Conservation (phyloP, 1,139 yeast genomes). For the Diutina rugosa region DNA sequence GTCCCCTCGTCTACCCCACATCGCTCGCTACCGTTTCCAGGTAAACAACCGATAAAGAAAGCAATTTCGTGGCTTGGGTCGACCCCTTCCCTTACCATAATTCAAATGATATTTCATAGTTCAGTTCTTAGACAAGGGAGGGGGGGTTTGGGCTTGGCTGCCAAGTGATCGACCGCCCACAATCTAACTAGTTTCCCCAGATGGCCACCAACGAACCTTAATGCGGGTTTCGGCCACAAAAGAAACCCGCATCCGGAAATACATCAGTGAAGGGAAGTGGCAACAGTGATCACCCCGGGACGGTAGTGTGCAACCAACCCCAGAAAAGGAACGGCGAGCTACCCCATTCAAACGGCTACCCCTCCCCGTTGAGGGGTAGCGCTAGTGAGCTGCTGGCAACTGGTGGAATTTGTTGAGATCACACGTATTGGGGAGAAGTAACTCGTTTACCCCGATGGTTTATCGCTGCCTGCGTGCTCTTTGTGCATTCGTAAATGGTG, state of each 20-base stretch:
- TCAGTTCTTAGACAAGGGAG: background rate
- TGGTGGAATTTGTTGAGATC: too few species aligned
- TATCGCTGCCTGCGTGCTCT: too few species aligned
- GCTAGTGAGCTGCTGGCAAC: background rate
- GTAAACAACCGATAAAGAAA: background rate
- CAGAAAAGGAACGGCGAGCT: background rate
- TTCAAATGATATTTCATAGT: too few species aligned
- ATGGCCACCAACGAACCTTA: background rate
- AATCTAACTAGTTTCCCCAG: background rate
- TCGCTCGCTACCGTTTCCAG: background rate
- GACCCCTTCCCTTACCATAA: background rate
- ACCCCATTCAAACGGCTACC: background rate
- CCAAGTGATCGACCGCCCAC: background rate
- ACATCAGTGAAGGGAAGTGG: background rate
- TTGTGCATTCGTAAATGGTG: too few species aligned
- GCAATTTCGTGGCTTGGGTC: background rate
- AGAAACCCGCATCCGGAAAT: background rate
- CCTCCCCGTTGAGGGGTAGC: background rate
- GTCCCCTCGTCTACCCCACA: background rate
- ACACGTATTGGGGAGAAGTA: too few species aligned
- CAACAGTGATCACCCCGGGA: background rate
- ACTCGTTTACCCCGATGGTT: too few species aligned
- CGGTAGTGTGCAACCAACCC: background rate
- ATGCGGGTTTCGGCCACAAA: background rate
- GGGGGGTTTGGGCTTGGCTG: background rate